Base-by-base conservation (phyloP, 345 rosid genomes). In the Brassica nigra region DNA sequence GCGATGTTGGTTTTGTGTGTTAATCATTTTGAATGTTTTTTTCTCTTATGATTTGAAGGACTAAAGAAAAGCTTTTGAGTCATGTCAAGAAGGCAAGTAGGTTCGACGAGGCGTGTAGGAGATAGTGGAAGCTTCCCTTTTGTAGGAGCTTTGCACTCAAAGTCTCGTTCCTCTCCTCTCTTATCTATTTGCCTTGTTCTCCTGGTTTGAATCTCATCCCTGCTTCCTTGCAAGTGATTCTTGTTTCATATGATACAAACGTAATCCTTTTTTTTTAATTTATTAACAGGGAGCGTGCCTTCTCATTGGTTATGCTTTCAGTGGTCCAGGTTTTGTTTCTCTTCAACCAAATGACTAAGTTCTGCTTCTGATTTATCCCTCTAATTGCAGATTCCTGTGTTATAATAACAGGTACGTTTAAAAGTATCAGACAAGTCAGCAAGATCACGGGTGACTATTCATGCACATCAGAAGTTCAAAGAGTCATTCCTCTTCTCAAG, bases 1-100 rank as follows among this genome's bases (percentile, higher is more conserved):
- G 2, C 61, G 3, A 0, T 52, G 10, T n/a, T 31, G 63, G 15
- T 28, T 37, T 6, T 65, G 27, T 18, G 61, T 10, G 14, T 59
- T 2, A 9, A 16, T 68, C 4, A 20, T 14, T 47, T 33, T n/a
- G 47, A 11, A 28, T 54, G 30, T 71, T 27, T 70, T 27, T 14
- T 28, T 34, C 31, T 61, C 10, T 37, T 37, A 37, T 42, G 57
- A 4, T 57, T 72, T 78, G 14, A 11, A 66, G 67, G 69, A 39
- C 0, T 42, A 65, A 18, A 14, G 39, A 47, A 28, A 15, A 42
- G 27, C 6, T 18, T 77, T 71, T 6, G 27, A 80, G 54, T 49
- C 78, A 94, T 94, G 98, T 87, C 96, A 20, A 84, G 97, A 76
- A 88, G 98, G 87, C 97, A 87, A 84, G 93, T 89, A 33, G 86